Base-by-base conservation (phyloP, 495 filamentous ascomycete species). In the Podospora conica region DNA sequence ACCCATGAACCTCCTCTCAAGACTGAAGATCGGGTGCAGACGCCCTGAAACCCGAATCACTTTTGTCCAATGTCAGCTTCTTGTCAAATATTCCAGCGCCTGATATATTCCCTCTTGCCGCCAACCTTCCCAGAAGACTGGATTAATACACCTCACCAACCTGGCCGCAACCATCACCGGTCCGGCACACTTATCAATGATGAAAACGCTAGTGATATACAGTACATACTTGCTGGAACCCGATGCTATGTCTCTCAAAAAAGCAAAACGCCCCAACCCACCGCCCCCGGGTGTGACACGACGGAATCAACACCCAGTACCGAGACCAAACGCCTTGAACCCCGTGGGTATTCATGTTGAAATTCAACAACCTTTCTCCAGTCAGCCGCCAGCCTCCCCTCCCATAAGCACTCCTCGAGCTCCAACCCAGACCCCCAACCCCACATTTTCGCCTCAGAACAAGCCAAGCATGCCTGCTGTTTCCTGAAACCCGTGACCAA, bases 401-500 rank as follows among this genome's bases (percentile, higher is more conserved):
- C 2, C 54, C 31, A 11, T 11, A 62, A 55, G 63, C 20, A 48
- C 63, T 18, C 10, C 55, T 20, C 5, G 56, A 24, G 3, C 59
- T 24, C 40, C 27, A 64, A 11, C 68, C 27, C 56, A 29, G 59
- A 54, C 58, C n/a, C 20, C 48, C 68, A 22, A 22, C 69, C 65
- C 72, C 70, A 72, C 33, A 69, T 65, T 55, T 67, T 71, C 58
- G 73, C 70, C 18, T 75, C 73, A 5, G 78, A 80, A 67, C 81
- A 83, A 24, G 66, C 71, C 60, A 83, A 53, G 63, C 81, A 83
- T n/a, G 73, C 68, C 21, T 78, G 71, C 40, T 80, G 70, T 64
- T 81, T 75, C 21, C 79, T 78, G 0, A 83, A 69, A 56, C 79
- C 79, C 64, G 76, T 81, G 61, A 82, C 72, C 3, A 80, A 82